Evolutionary conservation across 345 rosid genomes (phyloP), one percentile per base, ranked within the genome.

Genomic region (Camelina hispida): DNA sequence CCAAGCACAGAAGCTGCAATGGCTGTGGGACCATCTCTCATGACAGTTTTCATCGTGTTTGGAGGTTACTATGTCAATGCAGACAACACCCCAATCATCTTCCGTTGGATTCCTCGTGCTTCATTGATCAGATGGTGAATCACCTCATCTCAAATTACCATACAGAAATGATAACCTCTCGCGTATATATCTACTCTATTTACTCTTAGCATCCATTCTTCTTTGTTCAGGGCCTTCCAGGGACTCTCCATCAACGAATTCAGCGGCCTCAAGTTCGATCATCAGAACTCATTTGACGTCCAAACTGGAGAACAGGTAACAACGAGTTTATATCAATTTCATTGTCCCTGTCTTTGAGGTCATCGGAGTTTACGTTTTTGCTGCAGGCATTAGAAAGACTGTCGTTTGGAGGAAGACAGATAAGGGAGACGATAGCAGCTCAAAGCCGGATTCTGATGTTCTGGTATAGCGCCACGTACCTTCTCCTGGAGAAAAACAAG

Each of bases 1-100:
- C 96, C 97, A n/a, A 91, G 83, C 66, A 85, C 96, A 50, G 99
- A 95, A 83, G 99, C 99, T 78, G 99, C 99, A 64, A 92, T 90
- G 99, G 97, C 99, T 11, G 75, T 95, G 23, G 99, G 99, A 46
- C 99, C 97, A 32, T 95, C 99, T 68, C 96, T 91, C 69, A 95
- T 95, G 99, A 95, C 97, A 28, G 97, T 95, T 69, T 91, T 95
- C 67, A 84, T 91, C 9, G 99, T 95, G 40, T 95, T 95, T 66
- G 97, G 97, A 77, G 99, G 97, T 43, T 91, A 87, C 82, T 91
- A 90, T 67, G 87, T 90, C 75, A 95, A 89, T 78, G 87, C 97
- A 66, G 93, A 85, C 55, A 91, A 90, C 74, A 90, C 97, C 37
- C 99, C 99, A 47, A 84, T 90, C 18, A 80, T 89, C 83, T 95